Percentiles rank a stretch among this genome's conserved stretches.
These are phyloP conservation scores for Colletotrichum sp. DNA, from an alignment of 2,329 filamentous ascomycete species.

Conservation along the genomic window DNA sequence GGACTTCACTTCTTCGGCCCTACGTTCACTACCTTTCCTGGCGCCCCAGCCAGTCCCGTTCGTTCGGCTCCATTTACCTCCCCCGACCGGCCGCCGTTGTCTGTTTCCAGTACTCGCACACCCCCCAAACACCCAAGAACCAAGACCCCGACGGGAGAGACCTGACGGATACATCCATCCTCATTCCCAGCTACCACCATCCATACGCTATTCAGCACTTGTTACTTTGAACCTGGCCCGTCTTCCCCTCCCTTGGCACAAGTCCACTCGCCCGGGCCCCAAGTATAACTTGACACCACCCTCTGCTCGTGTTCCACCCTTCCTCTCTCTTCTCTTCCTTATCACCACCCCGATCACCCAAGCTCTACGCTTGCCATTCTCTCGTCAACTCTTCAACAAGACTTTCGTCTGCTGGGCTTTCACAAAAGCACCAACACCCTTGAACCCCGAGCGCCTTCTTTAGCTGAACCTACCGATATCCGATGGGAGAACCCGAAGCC, in stretches of 20 bases:
- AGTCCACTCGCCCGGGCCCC: not conserved
- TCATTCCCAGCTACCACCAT: not conserved
- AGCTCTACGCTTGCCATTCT: constrained; percentile 17
- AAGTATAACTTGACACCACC: constrained; percentile 19
- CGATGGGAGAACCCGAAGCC: constrained; percentile 25
- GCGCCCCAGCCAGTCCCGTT: constrained; percentile 7
- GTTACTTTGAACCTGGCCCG: not conserved
- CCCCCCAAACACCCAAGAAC: not conserved
- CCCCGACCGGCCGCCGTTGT: not conserved
- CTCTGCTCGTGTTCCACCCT: not conserved
- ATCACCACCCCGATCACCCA: constrained; percentile 16
- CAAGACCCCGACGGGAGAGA: not conserved
- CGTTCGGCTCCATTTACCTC: constrained; percentile 17
- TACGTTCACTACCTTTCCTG: not conserved
- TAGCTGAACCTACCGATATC: constrained; percentile 21
- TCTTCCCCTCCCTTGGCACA: constrained; percentile 12
- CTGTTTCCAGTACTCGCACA: not conserved
- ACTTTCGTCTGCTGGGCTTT: constrained; percentile 3
- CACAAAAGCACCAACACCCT: constrained; percentile 14
- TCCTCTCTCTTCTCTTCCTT: not conserved
- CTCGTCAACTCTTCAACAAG: not conserved
- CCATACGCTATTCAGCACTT: not conserved
- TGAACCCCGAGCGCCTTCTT: not conserved
- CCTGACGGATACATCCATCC: not conserved
- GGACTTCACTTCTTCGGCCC: constrained; percentile 20